Percentiles rank a stretch among this genome's conserved stretches.
These are phyloP conservation scores for Gloeostereum incarnatum DNA, from an alignment of 768 basidiomycete species.

Conservation along the genomic window DNA sequence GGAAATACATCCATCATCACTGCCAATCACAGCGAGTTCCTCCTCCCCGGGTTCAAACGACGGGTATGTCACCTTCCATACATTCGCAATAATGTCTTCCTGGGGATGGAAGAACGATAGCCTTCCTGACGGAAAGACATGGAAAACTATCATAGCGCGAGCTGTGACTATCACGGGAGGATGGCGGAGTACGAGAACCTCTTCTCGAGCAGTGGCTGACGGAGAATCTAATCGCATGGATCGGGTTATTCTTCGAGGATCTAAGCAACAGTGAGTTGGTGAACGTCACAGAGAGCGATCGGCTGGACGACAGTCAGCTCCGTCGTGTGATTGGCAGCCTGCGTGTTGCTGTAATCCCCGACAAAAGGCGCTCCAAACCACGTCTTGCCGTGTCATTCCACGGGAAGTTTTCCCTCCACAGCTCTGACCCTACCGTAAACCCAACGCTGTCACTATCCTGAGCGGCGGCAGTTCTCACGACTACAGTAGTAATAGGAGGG, in stretches of 20 bases:
- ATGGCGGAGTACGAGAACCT: conserved; percentile 36
- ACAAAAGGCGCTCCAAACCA: no score
- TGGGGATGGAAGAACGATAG: conserved; percentile 60
- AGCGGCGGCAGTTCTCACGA: no score
- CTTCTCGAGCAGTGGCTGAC: conserved; percentile 45
- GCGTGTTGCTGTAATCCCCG: no score
- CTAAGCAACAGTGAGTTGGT: conserved; percentile 11
- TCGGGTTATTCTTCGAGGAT: conserved; percentile 35
- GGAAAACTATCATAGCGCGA: conserved; percentile 33
- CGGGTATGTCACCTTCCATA: conserved; percentile 46
- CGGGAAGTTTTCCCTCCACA: no score
- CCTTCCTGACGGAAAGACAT: conserved; percentile 34
- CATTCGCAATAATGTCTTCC: conserved; percentile 44
- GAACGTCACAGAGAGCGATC: conserved; percentile 26
- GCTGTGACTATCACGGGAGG: conserved; percentile 40
- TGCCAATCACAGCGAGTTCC: no score
- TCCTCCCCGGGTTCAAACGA: no score
- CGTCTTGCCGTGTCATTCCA: no score
- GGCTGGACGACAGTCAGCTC: conserved; percentile 26
- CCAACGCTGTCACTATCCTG: no score
- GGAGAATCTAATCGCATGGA: conserved; percentile 43
- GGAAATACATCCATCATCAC: no score
- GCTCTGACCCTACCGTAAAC: no score
- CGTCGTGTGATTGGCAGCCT: no score
- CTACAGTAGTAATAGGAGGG: no score